Evolutionary conservation across 2,329 filamentous ascomycete species (phyloP).

Genomic region (Nemania sp.): DNA sequence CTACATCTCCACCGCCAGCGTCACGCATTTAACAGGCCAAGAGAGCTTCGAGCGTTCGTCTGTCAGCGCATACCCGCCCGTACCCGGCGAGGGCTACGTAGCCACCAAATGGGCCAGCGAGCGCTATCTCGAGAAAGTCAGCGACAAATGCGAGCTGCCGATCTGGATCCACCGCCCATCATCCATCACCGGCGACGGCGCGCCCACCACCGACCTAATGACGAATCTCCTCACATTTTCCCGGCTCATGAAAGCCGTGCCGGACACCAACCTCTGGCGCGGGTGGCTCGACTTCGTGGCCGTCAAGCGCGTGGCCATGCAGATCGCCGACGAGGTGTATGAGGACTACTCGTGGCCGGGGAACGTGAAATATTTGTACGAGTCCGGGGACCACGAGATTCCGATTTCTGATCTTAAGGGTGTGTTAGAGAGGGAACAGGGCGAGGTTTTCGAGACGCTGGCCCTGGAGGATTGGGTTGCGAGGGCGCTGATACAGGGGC

Average conservation of each 20-base stretch:
- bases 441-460: constrained; percentile 1
- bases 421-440: constrained; percentile 13
- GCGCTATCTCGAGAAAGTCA: constrained; percentile 35
- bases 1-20: constrained; percentile 20
- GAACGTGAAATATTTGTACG: constrained; percentile 20
- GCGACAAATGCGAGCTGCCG: constrained; percentile 11
- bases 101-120: constrained; percentile 44
- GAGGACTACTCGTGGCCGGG: constrained; percentile 23
- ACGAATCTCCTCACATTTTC: constrained; percentile 9
- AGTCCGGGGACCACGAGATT: constrained; percentile 17
- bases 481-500: constrained; percentile 8
- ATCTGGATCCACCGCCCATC: constrained; percentile 22
- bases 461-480: constrained; percentile 16
- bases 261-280: constrained; percentile 10
- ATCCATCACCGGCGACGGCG: constrained; percentile 7
- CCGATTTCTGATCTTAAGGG: constrained; percentile 15
- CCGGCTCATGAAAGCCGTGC: constrained; percentile 2
- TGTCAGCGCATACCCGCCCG: constrained; percentile 46
- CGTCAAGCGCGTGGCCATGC: constrained; percentile 12
- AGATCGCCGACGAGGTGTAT: constrained; percentile 20
- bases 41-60: constrained; percentile 49
- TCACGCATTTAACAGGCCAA: constrained; percentile 36
- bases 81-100: constrained; percentile 38
- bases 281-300: constrained; percentile 21
- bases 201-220: constrained; percentile 12